Evolutionary conservation across 352 stramenopile genomes (phyloP).

Genomic region (Phytophthora palmivora): DNA sequence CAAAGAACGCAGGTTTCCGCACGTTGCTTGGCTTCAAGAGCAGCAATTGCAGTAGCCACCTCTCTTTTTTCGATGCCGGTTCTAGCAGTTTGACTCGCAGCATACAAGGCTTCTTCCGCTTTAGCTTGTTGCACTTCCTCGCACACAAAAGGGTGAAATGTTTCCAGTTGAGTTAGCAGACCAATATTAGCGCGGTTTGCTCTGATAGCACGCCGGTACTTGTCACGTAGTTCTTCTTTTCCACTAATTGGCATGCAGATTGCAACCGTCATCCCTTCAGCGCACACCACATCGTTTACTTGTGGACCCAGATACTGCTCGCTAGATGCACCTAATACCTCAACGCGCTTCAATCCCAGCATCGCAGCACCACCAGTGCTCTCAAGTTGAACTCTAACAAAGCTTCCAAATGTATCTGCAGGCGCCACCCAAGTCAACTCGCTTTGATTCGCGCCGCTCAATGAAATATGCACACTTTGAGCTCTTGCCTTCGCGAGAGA

Average conservation of each 20-base stretch:
- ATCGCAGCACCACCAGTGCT: slow-evolving; percentile 45
- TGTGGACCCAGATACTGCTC: slow-evolving; percentile 60
- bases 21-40: slow-evolving; percentile 28
- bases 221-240: slow-evolving; percentile 52
- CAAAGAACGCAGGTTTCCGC: slow-evolving; percentile 36
- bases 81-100: slow-evolving; percentile 17
- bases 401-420: slow-evolving; percentile 62
- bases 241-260: slow-evolving; percentile 57
- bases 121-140: slow-evolving; percentile 26
- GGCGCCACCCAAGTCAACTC: slow-evolving; percentile 53
- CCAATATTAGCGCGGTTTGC: slow-evolving; percentile 53
- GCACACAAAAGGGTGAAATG: slow-evolving; percentile 62
- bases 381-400: slow-evolving; percentile 74
- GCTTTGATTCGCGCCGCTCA: slow-evolving; percentile 35
- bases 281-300: slow-evolving; percentile 64
- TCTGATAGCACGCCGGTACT: slow-evolving; percentile 60
- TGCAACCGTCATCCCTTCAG: slow-evolving; percentile 59
- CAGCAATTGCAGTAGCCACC: slow-evolving; percentile 29
- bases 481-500: slow-evolving; percentile 55
- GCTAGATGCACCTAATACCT: slow-evolving; percentile 53
- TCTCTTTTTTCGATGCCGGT: slow-evolving; percentile 33
- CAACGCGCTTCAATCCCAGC: slow-evolving; percentile 54
- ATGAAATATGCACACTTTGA: slow-evolving; percentile 58
- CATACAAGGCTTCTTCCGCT: slow-evolving; percentile 25
- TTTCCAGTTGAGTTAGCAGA: slow-evolving; percentile 70